Evolutionary conservation across 495 filamentous ascomycete species (phyloP).

Genomic region (Hypoxylon subgilvum): DNA sequence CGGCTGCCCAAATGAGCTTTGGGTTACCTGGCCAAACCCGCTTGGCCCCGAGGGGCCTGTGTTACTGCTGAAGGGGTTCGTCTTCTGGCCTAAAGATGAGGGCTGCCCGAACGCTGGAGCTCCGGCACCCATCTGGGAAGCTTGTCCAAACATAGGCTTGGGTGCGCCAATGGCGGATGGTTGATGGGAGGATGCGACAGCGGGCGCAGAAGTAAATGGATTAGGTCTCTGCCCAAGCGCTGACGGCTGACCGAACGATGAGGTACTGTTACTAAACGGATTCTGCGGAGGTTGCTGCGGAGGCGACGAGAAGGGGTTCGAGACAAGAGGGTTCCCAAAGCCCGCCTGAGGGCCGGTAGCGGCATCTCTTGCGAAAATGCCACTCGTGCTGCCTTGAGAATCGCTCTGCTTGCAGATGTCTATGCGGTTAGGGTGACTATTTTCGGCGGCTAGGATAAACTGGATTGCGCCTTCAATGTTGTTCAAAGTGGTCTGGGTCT

Average conservation of each 20-base stretch:
- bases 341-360: slow-evolving; percentile 17
- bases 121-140: slow-evolving; percentile 45
- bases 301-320: slow-evolving; percentile 46
- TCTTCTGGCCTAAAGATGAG: slow-evolving; percentile 46
- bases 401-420: slow-evolving; percentile 65
- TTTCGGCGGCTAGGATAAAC: slow-evolving; percentile 69
- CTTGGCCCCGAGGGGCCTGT: slow-evolving; percentile 38
- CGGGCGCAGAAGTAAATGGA: slow-evolving; percentile 46
- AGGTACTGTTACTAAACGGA: slow-evolving; percentile 28
- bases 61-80: slow-evolving; percentile 47
- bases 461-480: slow-evolving; percentile 74
- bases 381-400: slow-evolving; percentile 42
- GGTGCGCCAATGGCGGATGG: slow-evolving; percentile 43
- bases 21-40: slow-evolving; percentile 27
- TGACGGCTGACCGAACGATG: slow-evolving; percentile 55
- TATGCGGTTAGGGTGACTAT: slow-evolving; percentile 79
- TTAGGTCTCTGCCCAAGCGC: slow-evolving; percentile 48
- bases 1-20: slow-evolving; percentile 33
- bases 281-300: slow-evolving; percentile 34
- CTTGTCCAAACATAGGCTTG: slow-evolving; percentile 48
- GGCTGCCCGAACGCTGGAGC: slow-evolving; percentile 45
- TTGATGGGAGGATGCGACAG: slow-evolving; percentile 52
- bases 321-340: slow-evolving; percentile 35
- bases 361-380: slow-evolving; percentile 34
- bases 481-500: slow-evolving; percentile 69